A percentile compares a stretch with the other conserved stretches of the same genome.
phyloP scores from a whole-genome alignment of 2,329 filamentous ascomycete species.

The Colletotrichum sp. region DNA sequence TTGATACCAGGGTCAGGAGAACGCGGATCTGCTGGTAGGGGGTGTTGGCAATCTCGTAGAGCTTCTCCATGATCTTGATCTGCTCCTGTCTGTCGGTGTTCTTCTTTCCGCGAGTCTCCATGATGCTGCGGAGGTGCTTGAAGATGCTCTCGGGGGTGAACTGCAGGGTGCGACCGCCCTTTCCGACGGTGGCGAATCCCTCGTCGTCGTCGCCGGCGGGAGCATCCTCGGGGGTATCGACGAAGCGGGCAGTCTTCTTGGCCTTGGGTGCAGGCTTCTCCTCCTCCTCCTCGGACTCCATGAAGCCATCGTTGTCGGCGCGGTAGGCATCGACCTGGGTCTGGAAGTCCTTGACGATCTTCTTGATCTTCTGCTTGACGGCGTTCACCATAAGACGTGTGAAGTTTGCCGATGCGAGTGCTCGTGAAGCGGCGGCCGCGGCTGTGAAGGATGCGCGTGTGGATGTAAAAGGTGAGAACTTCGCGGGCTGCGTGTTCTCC shows the following conservation, averaged over 20 bases:
- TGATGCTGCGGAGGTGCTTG: constrained; percentile 91
- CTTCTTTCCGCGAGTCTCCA: constrained; percentile 98
- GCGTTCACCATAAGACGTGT: constrained; percentile 70
- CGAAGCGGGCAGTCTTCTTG: constrained; percentile 53
- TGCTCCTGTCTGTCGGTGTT: constrained; percentile 96
- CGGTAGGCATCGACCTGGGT: constrained; percentile 87
- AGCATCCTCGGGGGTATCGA: constrained; percentile 54
- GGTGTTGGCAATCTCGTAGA: constrained; percentile 84
- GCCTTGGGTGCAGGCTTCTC: constrained; percentile 59
- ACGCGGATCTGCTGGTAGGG: constrained; percentile 96
- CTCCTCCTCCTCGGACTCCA: constrained; percentile 84
- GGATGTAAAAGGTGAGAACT: constrained; percentile 74
- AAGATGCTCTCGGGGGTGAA: constrained; percentile 98
- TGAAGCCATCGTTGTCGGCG: constrained; percentile 83
- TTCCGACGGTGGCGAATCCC: constrained; percentile 87
- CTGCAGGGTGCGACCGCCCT: constrained; percentile 85
- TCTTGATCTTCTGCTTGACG: constrained; percentile 98
- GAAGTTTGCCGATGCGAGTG: constrained; percentile 42
- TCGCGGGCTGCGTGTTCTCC: constrained; percentile 45
- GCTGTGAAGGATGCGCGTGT: constrained; percentile 73
- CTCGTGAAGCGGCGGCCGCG: constrained; percentile 19
- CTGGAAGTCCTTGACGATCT: constrained; percentile 96
- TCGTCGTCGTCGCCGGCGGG: constrained; percentile 73
- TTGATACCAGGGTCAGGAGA: constrained; percentile 88
- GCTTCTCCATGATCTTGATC: constrained; percentile 97